Evolutionary conservation across 2,329 filamentous ascomycete species (phyloP).

Genomic region (Ampelomyces quisqualis): DNA sequence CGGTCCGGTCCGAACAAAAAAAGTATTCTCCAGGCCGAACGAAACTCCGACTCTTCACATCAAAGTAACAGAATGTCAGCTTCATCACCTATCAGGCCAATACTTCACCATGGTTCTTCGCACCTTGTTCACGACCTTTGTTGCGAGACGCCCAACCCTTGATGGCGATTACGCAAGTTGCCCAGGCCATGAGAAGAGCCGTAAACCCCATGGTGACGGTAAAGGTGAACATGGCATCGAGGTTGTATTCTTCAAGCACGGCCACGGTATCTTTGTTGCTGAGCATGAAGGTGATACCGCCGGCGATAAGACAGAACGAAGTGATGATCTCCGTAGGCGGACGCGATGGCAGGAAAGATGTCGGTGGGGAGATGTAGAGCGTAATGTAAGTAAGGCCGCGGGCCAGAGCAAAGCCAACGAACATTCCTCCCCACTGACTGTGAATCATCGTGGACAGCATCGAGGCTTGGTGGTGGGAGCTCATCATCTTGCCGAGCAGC

Average conservation of each 20-base stretch:
- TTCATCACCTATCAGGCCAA: slow-evolving; percentile 21
- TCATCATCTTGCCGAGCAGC: slow-evolving; percentile 91
- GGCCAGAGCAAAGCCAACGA: slow-evolving; percentile 77
- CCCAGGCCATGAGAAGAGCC: slow-evolving; percentile 82
- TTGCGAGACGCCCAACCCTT: slow-evolving; percentile 75
- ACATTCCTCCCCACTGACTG: slow-evolving; percentile 85
- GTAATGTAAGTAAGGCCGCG: slow-evolving; percentile 78
- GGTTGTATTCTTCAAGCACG: slow-evolving; percentile 71
- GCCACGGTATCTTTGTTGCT: slow-evolving; percentile 76
- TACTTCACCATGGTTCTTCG: slow-evolving; percentile 29
- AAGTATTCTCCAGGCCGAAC: slow-evolving; percentile 7
- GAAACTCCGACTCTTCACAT: not conserved
- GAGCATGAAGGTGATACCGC: slow-evolving; percentile 89
- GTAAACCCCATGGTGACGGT: slow-evolving; percentile 84
- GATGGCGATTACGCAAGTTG: slow-evolving; percentile 72
- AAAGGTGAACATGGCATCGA: slow-evolving; percentile 93
- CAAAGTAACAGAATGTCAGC: not conserved
- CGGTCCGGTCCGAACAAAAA: no score
- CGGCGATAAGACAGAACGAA: slow-evolving; percentile 81
- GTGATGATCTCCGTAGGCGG: slow-evolving; percentile 89
- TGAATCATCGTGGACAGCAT: slow-evolving; percentile 91
- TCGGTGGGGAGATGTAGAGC: slow-evolving; percentile 77
- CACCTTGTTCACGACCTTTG: slow-evolving; percentile 31
- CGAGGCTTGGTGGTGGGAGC: slow-evolving; percentile 79
- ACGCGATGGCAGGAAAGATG: slow-evolving; percentile 74